phyloP scores from a whole-genome alignment of 805 yeast species.

The Cyberlindnera mycetangii region DNA sequence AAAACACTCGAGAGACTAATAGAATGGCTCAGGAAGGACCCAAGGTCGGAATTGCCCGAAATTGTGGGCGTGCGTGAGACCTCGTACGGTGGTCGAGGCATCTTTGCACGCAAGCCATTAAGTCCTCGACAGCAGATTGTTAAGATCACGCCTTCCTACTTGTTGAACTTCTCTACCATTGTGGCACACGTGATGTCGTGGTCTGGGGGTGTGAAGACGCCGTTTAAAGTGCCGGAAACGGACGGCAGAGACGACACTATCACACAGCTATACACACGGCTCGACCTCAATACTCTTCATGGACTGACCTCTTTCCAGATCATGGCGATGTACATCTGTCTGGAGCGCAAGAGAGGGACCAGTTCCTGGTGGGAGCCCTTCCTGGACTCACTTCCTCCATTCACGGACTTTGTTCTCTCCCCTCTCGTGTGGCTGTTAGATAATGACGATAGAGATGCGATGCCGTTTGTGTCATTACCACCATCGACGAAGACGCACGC shows the following conservation, averaged over 20 bases:
- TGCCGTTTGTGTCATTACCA: conserved; percentile 41
- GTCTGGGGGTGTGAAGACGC: conserved; percentile 8
- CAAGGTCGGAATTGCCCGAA: conserved; percentile 31
- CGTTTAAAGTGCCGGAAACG: conserved; percentile 6
- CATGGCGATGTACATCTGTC: conserved; percentile 44
- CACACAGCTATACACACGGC: conserved; percentile 14
- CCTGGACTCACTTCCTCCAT: conserved; percentile 57
- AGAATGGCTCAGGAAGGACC: conserved; percentile 31
- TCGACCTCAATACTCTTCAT: conserved; percentile 33
- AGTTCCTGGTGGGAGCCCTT: conserved; percentile 68
- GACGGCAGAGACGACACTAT: conserved; percentile 13
- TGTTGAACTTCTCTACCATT: conserved; percentile 57
- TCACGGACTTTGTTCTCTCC: conserved; percentile 47
- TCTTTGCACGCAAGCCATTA: conserved; percentile 43
- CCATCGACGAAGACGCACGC: conserved; percentile 38
- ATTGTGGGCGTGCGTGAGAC: conserved; percentile 42
- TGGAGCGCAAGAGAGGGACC: conserved; percentile 39
- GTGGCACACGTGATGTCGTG: conserved; percentile 37
- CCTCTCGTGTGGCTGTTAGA: conserved; percentile 63
- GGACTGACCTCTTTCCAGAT: conserved; percentile 58
- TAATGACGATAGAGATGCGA: conserved; percentile 19
- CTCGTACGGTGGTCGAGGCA: conserved; percentile 59
- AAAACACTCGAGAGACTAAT: conserved; percentile 23
- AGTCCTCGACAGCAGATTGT: conserved; percentile 43
- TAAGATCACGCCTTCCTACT: conserved; percentile 53